Evolutionary conservation across 2,329 filamentous ascomycete genomes (phyloP).

Genomic region (Aspergillus proliferans): DNA sequence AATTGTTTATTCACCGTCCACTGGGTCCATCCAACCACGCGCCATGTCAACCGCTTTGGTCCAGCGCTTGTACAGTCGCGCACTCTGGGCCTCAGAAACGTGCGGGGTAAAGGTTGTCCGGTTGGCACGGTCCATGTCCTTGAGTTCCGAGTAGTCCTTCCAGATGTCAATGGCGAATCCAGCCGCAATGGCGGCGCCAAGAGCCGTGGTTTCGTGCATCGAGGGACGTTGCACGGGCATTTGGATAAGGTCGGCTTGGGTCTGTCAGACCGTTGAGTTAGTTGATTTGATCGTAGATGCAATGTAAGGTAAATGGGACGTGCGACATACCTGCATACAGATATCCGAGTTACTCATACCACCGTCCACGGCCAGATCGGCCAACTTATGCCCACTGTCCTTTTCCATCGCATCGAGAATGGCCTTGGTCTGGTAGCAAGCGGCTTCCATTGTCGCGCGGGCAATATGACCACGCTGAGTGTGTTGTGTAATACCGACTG

Average conservation of each 20-base stretch:
- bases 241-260: slow-evolving; percentile 77
- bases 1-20: slow-evolving; percentile 1
- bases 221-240: slow-evolving; percentile 77
- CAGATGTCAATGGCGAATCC: slow-evolving; percentile 78
- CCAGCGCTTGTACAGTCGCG: slow-evolving; percentile 64
- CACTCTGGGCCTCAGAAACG: slow-evolving; percentile 53
- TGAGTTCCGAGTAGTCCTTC: slow-evolving; percentile 67
- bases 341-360: slow-evolving; percentile 84
- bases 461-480: slow-evolving; percentile 82
- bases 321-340: slow-evolving; percentile 64
- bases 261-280: slow-evolving; percentile 38
- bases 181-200: slow-evolving; percentile 83
- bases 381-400: slow-evolving; percentile 70
- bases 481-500: slow-evolving; percentile 76
- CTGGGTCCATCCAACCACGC: slow-evolving; percentile 55
- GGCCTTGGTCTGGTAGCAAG: slow-evolving; percentile 86
- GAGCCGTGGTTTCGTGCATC: slow-evolving; percentile 85
- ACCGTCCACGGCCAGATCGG: slow-evolving; percentile 74
- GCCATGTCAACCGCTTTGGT: slow-evolving; percentile 73
- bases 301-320: too few relatives aligned
- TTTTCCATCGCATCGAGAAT: slow-evolving; percentile 88
- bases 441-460: slow-evolving; percentile 81
- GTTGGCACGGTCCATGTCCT: slow-evolving; percentile 64
- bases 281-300: background rate
- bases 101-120: slow-evolving; percentile 64